Base-by-base conservation (phyloP, 2,329 filamentous ascomycete genomes). In the Ophiostoma sp. region DNA sequence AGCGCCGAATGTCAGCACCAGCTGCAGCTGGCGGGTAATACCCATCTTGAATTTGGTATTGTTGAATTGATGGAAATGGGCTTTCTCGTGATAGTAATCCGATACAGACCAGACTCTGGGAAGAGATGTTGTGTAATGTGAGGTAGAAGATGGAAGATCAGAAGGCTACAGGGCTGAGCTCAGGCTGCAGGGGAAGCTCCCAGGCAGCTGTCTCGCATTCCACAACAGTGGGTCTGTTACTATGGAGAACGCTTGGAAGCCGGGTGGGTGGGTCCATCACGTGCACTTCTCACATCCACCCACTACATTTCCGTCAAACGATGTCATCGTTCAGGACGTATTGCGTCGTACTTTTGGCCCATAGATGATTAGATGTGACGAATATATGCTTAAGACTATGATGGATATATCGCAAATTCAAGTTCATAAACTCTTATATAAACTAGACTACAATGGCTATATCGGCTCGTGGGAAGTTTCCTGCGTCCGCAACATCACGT, bases 1-100 rank as follows among this genome's bases (percentile, higher is more conserved):
- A 58, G 74, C 76, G 67, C 75, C 78, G 62, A 76, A 71, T 7
- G 74, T 73, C 66, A 76, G 68, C 14, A 77, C 70, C 65, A 75
- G 72, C 72, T 71, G 71, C 38, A 76, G 47, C 4, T 73, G 71
- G 11, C 68, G 73, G 4, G 70, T 68, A 11, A 76, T 67, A n/a
- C 75, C 72, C 77, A 77, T 77, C 2, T 41, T 40, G 55, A 40
- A 6, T 5, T 47, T 2, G 27, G 27, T 27, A 27, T 27, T 27
- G 5, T 41, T 40, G 55, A 40, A 6, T 5, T 47, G 14, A n/a
- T 47, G 14, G 14, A 47, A 47, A 5, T 12, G 5, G 45, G 4
- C 11, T n/a, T 6, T 27, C 18, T 52, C 16, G 9, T 18, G 47
- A 27, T 5, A 7, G 6, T 55, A 55, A 4, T 12, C 12, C 9